These are phyloP conservation scores for Rhazya stricta DNA, from an alignment of 257 asterid genomes.

Conservation along the genomic window DNA sequence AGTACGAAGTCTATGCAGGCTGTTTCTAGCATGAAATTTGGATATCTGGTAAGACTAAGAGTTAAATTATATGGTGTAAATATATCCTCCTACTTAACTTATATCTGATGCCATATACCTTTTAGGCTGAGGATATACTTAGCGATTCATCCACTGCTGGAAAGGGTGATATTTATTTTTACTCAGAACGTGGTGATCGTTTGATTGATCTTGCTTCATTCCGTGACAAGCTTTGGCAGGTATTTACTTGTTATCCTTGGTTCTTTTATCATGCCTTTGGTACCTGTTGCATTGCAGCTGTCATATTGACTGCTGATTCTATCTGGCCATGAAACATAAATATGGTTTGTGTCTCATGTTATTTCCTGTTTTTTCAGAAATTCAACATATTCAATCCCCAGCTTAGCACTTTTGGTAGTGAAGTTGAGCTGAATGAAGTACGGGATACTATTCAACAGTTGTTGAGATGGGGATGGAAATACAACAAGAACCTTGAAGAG, in stretches of 20 bases:
- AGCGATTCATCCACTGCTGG: slow-evolving; percentile 48
- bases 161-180: slow-evolving; percentile 65
- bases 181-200: slow-evolving; percentile 94
- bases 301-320: background rate
- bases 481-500: slow-evolving; percentile 92
- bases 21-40: slow-evolving; percentile 55
- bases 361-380: slow-evolving; percentile 39
- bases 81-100: slow-evolving; percentile 11
- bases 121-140: slow-evolving; percentile 87
- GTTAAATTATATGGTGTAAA: slow-evolving; percentile 1
- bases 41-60: slow-evolving; percentile 62
- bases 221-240: slow-evolving; percentile 95
- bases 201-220: slow-evolving; percentile 74
- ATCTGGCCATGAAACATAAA: background rate
- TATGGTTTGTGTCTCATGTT: background rate
- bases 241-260: slow-evolving; percentile 18
- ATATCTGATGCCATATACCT: slow-evolving; percentile 17
- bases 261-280: background rate
- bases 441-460: slow-evolving; percentile 77
- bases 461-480: slow-evolving; percentile 93
- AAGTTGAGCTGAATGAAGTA: slow-evolving; percentile 73
- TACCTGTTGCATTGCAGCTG: slow-evolving; percentile 7
- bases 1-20: slow-evolving; percentile 61
- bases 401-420: slow-evolving; percentile 51
- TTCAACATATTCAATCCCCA: slow-evolving; percentile 57